Percentiles rank a stretch among this genome's conserved stretches.
Conservation (phyloP, 148 eudicot genomes). For the Suaeda aralocaspica region DNA sequence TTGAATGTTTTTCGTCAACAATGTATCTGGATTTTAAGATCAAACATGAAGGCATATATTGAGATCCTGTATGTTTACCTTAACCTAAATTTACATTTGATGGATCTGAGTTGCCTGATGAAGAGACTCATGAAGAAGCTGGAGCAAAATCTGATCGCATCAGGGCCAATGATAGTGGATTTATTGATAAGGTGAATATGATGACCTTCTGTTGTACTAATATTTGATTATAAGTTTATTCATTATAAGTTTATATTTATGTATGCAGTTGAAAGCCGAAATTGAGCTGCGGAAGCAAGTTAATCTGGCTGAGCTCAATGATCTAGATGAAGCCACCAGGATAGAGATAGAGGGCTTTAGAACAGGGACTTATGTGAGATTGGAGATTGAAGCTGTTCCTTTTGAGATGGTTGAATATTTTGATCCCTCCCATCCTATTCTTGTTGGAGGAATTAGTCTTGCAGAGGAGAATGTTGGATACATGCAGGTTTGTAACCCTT, state of each 20-base stretch:
- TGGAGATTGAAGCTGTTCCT: constrained; percentile 84
- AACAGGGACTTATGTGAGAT: constrained; percentile 81
- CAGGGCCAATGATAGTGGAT: constrained; percentile 54
- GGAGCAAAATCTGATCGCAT: constrained; percentile 35
- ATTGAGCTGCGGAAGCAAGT: constrained; percentile 71
- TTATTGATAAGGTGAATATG: constrained; percentile 66
- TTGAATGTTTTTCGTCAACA: too few relatives aligned
- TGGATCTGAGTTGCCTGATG: constrained; percentile 61
- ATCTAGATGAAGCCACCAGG: constrained; percentile 77
- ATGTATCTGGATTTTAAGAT: not conserved
- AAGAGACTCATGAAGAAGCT: constrained; percentile 40
- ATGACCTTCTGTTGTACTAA: not conserved
- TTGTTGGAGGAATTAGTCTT: constrained; percentile 85
- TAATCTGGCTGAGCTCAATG: constrained; percentile 83
- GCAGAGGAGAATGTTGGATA: constrained; percentile 95
- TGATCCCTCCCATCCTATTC: constrained; percentile 87
- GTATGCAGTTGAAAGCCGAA: constrained; percentile 77
- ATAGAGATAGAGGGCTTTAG: constrained; percentile 85
- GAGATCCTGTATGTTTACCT: constrained; percentile 38
- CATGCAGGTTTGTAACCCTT: constrained; percentile 70
- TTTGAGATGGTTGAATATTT: constrained; percentile 93
- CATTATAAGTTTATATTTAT: constrained; percentile 1
- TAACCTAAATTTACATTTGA: constrained; percentile 51
- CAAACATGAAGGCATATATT: not conserved
- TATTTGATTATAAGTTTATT: not conserved